Base-by-base conservation (phyloP, 2,329 filamentous ascomycete genomes). In the Apiospora koreana region DNA sequence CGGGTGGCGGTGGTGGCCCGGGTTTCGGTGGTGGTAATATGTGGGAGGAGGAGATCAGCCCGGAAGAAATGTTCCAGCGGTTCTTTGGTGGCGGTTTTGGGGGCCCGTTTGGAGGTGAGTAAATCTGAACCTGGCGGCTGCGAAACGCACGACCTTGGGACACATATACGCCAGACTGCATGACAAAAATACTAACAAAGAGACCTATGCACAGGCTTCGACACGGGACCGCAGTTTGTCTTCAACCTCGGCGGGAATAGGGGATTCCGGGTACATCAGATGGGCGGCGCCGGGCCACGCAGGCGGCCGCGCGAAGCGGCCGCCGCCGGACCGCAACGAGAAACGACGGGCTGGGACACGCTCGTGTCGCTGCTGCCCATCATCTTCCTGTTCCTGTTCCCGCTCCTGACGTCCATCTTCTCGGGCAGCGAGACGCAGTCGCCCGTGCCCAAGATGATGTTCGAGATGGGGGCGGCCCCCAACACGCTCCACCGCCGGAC, bases 161-260 rank as follows among this genome's bases (percentile, higher is more conserved):
- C n/a, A n/a, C n/a, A n/a, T n/a, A n/a, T n/a, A 64, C 38, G 71
- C 71, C 71, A 64, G n/a, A n/a, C n/a, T 68, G 21, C 3, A 28
- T 64, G 28, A 25, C 42, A n/a, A 3, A n/a, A 46, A 35, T 31
- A 28, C 66, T 68, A 31, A 68, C 45, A 50, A 23, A 41, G 68
- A 66, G 67, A 64, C n/a, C 23, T 74, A 87, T 86, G 83, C 54
- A 35, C 74, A 87, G 87, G 83, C 54, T 94, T 95, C 81, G 92
- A 94, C 77, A 88, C 87, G 72, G 94, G 94, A 21, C 94, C 94
- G 35, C 93, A 94, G 76, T 98, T 98, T 80, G 93, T 97, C 69
- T 98, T 98, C 83, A 98, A 98, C 83, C 89, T 98, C 81, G 94
- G 94, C 74, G 95, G 95, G 72, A 94, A 94, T 9, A 94, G 95